Conservation (phyloP, 306 rosid species). For the Prunus fruticosa region DNA sequence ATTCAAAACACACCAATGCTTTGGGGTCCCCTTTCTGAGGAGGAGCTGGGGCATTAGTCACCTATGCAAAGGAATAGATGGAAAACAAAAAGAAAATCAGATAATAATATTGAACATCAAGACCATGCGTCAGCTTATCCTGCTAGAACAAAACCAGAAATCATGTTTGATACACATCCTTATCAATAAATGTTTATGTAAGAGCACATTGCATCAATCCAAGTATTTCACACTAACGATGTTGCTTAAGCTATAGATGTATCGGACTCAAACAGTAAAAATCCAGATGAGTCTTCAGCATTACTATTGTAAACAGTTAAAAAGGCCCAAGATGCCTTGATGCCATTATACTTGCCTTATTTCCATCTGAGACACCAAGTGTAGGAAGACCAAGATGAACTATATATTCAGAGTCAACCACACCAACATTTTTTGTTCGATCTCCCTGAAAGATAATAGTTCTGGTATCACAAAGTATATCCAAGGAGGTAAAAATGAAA, state of each 20-base stretch:
- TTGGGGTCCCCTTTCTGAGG: neutral
- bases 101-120: conserved; percentile 1
- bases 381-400: conserved; percentile 89
- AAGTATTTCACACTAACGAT: neutral
- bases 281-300: neutral
- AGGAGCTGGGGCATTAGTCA: neutral
- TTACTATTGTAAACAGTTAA: neutral
- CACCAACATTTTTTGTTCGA: conserved; percentile 68
- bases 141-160: neutral
- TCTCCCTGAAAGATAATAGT: conserved; percentile 60
- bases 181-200: neutral
- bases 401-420: conserved; percentile 78
- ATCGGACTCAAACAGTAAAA: conserved; percentile 1
- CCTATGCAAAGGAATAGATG: neutral
- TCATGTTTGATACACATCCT: neutral
- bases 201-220: conserved; percentile 1
- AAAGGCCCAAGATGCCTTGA: neutral
- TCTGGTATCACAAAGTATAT: conserved; percentile 14
- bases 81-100: neutral
- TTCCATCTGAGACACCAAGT: conserved; percentile 62
- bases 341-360: conserved; percentile 44
- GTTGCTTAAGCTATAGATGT: neutral
- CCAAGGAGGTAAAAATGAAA: conserved; percentile 13
- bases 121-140: neutral
- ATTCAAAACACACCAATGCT: conserved; percentile 6